Evolutionary conservation across 2,329 filamentous ascomycete genomes (phyloP), one percentile per base, ranked within the genome.

Genomic region (Sporothrix luriei): DNA sequence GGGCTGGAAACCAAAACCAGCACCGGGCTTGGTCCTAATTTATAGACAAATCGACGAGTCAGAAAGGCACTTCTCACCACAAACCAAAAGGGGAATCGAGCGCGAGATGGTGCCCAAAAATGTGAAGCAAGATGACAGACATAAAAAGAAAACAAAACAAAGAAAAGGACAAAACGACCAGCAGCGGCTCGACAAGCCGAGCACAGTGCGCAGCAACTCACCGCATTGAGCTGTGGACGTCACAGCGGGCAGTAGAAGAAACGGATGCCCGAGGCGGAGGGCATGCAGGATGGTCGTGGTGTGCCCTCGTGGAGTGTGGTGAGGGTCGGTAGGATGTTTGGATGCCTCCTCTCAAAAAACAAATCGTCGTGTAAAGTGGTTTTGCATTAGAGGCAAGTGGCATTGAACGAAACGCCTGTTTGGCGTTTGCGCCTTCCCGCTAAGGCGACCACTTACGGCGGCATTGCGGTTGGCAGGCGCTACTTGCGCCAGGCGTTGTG

Each of bases 1-100:
- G 16, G 76, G 76, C 70, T 75, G 74, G 69, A 75, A 73, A 68
- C 73, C 72, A 71, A 76, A 76, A 21, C 71, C 66, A 62, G 73
- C 72, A 46, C 73, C 74, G 19, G 75, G 74, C 65, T 76, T 76
- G 73, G 75, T 76, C 51, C 70, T 71, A 29, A 10, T 62, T 54
- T 51, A 66, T 66, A 49, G 19, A 57, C 16, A 65, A 43, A 49
- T 33, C 6, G 29, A 19, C 7, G 6, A 49, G 55, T 68, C 54
- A 68, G 66, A 49, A 51, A 21, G 26, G 4, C 16, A n/a, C n/a
- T 9, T 43, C 29, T 46, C 5, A n/a, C 2, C 7, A 11, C 24
- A 26, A 48, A 33, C 33, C 7, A 38, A 40, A 57, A 57, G 21
- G 16, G 51, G 51, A n/a, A 48, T 67, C 40, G 48, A 52, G 57